A percentile compares a stretch with the other conserved stretches of the same genome.
These are phyloP conservation scores for Mortierella hygrophila DNA, from an alignment of 192 early-diverging fungal species.

Conservation along the genomic window DNA sequence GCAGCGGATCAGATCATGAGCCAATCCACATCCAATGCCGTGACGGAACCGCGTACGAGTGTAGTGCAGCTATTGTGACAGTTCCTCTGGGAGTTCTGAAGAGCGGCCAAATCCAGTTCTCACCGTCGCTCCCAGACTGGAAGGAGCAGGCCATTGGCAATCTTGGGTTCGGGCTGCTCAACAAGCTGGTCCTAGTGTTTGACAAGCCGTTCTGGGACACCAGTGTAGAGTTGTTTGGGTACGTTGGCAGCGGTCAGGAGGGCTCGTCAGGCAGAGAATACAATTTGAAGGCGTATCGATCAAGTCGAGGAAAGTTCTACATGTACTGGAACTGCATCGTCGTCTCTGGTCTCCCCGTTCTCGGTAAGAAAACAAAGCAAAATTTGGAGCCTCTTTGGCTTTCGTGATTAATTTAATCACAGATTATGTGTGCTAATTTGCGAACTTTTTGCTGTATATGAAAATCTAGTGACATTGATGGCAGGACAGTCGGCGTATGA, in stretches of 20 bases:
- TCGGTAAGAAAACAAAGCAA: constrained; percentile 19
- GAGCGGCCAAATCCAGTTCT: constrained; percentile 36
- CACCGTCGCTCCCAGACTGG: constrained; percentile 35
- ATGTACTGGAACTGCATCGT: constrained; percentile 52
- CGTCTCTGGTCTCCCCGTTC: constrained; percentile 35
- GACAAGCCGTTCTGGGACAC: constrained; percentile 47
- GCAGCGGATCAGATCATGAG: neutral
- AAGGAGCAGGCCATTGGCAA: constrained; percentile 42
- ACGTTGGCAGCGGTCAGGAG: constrained; percentile 31
- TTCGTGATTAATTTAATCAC: too few species aligned
- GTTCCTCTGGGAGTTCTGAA: constrained; percentile 57
- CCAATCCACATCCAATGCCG: constrained; percentile 34
- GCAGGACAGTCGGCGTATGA: constrained; percentile 53
- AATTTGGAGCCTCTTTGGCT: too few species aligned
- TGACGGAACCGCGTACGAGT: constrained; percentile 20
- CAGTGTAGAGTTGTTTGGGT: constrained; percentile 33
- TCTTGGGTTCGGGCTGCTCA: constrained; percentile 48
- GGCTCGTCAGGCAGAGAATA: constrained; percentile 1
- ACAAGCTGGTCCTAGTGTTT: constrained; percentile 49
- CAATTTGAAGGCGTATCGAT: constrained; percentile 35
- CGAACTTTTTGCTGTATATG: neutral
- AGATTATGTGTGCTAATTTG: neutral
- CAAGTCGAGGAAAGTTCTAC: constrained; percentile 50
- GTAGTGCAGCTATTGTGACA: constrained; percentile 34
- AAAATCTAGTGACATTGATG: constrained; percentile 40